Base-by-base conservation (phyloP, 176 grass and related monocot species). In the Rhynchospora breviuscula region DNA sequence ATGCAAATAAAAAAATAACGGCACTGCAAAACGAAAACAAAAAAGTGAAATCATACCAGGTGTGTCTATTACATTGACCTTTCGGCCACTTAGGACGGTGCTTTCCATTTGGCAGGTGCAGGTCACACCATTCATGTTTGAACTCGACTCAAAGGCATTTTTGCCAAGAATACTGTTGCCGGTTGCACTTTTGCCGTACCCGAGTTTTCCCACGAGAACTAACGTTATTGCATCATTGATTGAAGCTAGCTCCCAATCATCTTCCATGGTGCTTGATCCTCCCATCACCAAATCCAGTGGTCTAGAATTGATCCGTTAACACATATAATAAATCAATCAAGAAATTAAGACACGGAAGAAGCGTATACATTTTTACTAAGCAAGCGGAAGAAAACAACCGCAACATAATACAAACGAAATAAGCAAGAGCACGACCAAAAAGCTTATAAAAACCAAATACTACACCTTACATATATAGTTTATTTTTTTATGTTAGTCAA, bases 121-220 rank as follows among this genome's bases (percentile, higher is more conserved):
- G 35, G 91, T 97, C 52, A 93, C 93, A 76, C 91, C 90, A 78
- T 59, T 59, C 81, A 90, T 89, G 70, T 89, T 85, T 64, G 85
- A 88, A 76, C 90, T 84, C 7, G 93, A 97, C 61, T 81, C 67
- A 75, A 97, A 97, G 26, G 71, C 89, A 59, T 91, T 91, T 75
- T 84, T 78, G 35, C 93, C 93, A 70, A 97, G 85, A 71, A 97
- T 97, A 76, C 91, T 91, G 86, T 97, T 97, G 35, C 91, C 94
- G 18, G 94, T 97, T 48, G 94, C 91, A 88, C 94, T 97, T 59
- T 97, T 97, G 22, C 94, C 91, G 11, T 86, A 93, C 2, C 94
- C 91, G 69, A 91, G 89, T 84, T 97, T 97, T 63, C 94, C 94
- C 73, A 91, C 89, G 23, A 97, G 91, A 86, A 97, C 94, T 5